Conservation (phyloP, 1,284 basidiomycete genomes). For the Cutaneotrichosporon dermatis region DNA sequence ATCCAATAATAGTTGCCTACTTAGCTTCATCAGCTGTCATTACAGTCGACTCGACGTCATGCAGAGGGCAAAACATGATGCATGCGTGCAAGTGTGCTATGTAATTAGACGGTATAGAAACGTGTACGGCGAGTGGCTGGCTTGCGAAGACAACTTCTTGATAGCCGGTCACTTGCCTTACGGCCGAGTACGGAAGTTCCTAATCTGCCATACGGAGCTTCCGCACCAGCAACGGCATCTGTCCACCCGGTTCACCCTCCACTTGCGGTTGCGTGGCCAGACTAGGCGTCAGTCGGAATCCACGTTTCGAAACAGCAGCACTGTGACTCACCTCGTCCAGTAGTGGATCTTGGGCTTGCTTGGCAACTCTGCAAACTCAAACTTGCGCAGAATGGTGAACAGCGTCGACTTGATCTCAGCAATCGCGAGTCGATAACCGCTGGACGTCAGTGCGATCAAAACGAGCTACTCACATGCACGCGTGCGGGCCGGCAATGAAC, state of each 20-base stretch:
- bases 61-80: too few species aligned
- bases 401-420: constrained; percentile 53
- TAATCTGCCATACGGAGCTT: neutral
- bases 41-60: too few species aligned
- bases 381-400: constrained; percentile 44
- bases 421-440: constrained; percentile 64
- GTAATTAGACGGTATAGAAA: too few species aligned
- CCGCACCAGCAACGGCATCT: constrained; percentile 15
- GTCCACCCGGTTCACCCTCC: constrained; percentile 12
- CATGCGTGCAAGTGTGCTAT: too few species aligned
- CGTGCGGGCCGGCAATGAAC: constrained; percentile 62
- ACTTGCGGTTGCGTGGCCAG: constrained; percentile 12
- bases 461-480: constrained; percentile 53
- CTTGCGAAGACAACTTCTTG: too few species aligned
- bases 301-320: too few species aligned
- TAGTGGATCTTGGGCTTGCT: constrained; percentile 2
- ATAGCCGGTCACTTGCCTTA: too few species aligned
- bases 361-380: constrained; percentile 19
- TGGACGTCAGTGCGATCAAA: too few species aligned
- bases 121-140: too few species aligned
- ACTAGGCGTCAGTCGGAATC: neutral
- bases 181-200: neutral
- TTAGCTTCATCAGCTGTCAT: too few species aligned
- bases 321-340: neutral
- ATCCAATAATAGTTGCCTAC: too few species aligned